Conservation (phyloP, 1,284 basidiomycete genomes). For the Fomitopsis pinicola region DNA sequence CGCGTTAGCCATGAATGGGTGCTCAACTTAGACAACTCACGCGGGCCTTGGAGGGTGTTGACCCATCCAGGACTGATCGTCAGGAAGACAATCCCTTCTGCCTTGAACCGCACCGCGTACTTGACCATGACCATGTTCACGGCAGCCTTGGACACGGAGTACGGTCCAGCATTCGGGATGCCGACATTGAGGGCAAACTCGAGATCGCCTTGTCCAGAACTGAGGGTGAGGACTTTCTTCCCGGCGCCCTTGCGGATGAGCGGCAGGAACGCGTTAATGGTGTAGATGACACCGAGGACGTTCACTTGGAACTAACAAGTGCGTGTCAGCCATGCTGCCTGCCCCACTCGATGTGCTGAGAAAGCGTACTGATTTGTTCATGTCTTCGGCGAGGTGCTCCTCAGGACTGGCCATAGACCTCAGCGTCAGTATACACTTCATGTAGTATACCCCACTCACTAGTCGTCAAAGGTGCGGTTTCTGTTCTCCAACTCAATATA, state of each 20-base stretch:
- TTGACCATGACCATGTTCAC: slow-evolving; percentile 35
- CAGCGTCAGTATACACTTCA: background rate
- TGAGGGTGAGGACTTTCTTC: slow-evolving; percentile 36
- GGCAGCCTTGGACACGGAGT: slow-evolving; percentile 34
- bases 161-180: slow-evolving; percentile 18
- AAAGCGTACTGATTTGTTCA: slow-evolving; percentile 14
- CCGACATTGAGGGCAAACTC: slow-evolving; percentile 21
- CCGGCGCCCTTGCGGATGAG: slow-evolving; percentile 30
- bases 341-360: background rate
- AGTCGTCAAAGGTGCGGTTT: slow-evolving; percentile 7
- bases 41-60: slow-evolving; percentile 20
- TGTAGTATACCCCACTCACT: slow-evolving; percentile 6
- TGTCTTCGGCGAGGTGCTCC: slow-evolving; percentile 20
- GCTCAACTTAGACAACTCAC: background rate
- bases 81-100: slow-evolving; percentile 35
- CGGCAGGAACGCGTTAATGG: slow-evolving; percentile 33
- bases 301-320: slow-evolving; percentile 28
- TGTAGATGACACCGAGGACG: slow-evolving; percentile 32
- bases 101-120: slow-evolving; percentile 30
- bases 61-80: slow-evolving; percentile 35
- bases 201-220: slow-evolving; percentile 26
- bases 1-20: background rate
- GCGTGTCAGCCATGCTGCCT: background rate
- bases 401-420: background rate
- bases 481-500: slow-evolving; percentile 4